Conservation (phyloP, 1,284 basidiomycete genomes). For the Microbotryum saponariae region DNA sequence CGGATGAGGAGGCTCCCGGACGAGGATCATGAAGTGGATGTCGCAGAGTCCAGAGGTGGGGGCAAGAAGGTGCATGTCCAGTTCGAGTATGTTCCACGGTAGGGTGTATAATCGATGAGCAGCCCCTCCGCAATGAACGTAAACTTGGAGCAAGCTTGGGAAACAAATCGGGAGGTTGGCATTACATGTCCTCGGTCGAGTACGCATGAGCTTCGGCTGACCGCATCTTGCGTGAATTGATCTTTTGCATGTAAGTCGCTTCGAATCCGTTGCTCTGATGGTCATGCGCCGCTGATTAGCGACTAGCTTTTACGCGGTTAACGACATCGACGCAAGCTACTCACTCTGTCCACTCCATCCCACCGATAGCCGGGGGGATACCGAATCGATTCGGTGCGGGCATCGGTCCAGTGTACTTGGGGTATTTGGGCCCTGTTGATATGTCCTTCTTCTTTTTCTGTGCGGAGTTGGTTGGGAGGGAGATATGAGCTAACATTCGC, state of each 20-base stretch:
- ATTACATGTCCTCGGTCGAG: constrained; percentile 31
- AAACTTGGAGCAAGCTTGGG: neutral
- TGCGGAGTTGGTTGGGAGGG: constrained; percentile 1
- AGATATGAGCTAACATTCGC: neutral
- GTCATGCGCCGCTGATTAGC: neutral
- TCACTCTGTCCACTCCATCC: constrained; percentile 68
- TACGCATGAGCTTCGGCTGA: constrained; percentile 24
- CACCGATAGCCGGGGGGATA: constrained; percentile 91
- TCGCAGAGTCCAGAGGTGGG: constrained; percentile 8
- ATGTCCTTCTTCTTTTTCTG: constrained; percentile 51
- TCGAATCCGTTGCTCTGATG: constrained; percentile 88
- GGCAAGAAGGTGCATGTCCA: neutral
- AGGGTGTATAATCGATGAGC: neutral
- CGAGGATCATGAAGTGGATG: neutral
- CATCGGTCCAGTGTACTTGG: constrained; percentile 76
- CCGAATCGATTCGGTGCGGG: constrained; percentile 91
- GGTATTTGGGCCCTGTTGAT: constrained; percentile 42
- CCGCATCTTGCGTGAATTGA: constrained; percentile 34
- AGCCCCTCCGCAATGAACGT: neutral
- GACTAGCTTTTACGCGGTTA: neutral
- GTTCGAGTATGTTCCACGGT: neutral
- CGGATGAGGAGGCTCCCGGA: neutral
- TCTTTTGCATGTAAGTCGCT: constrained; percentile 76
- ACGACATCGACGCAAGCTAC: constrained; percentile 42
- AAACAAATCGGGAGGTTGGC: neutral